These are phyloP conservation scores for Microsporum ferrugineum DNA, from an alignment of 2,329 filamentous ascomycete genomes.

Conservation along the genomic window DNA sequence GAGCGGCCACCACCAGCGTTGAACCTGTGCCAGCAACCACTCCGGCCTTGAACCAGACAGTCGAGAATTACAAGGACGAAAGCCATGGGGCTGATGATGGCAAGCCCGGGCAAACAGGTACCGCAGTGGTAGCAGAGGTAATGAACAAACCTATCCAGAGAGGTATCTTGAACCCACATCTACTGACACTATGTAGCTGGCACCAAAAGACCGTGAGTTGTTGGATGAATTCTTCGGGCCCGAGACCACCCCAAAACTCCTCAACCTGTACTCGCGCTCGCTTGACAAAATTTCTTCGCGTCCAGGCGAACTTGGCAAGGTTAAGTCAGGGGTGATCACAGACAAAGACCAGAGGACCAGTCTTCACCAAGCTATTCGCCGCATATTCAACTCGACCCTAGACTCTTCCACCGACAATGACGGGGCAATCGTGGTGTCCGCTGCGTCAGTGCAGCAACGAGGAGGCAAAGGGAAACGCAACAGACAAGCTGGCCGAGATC, in stretches of 20 bases:
- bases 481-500: constrained; percentile 20
- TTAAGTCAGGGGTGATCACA: constrained; percentile 44
- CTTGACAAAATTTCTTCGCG: constrained; percentile 45
- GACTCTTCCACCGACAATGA: constrained; percentile 67
- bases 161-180: background rate
- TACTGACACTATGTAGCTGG: constrained; percentile 8
- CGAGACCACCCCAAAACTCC: constrained; percentile 39
- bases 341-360: constrained; percentile 52
- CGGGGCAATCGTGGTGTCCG: constrained; percentile 51
- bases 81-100: background rate
- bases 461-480: constrained; percentile 8
- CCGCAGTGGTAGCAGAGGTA: background rate
- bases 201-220: constrained; percentile 35
- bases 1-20: background rate
- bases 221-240: constrained; percentile 42
- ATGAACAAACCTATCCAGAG: background rate
- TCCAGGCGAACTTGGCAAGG: constrained; percentile 42
- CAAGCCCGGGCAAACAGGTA: background rate
- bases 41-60: background rate
- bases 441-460: constrained; percentile 21
- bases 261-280: constrained; percentile 46
- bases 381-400: constrained; percentile 65
- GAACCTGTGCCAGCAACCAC: background rate
- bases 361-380: constrained; percentile 57
- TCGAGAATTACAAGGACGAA: background rate